phyloP scores from a whole-genome alignment of 2,329 filamentous ascomycete genomes.

The Sclerotinia nivalis region DNA sequence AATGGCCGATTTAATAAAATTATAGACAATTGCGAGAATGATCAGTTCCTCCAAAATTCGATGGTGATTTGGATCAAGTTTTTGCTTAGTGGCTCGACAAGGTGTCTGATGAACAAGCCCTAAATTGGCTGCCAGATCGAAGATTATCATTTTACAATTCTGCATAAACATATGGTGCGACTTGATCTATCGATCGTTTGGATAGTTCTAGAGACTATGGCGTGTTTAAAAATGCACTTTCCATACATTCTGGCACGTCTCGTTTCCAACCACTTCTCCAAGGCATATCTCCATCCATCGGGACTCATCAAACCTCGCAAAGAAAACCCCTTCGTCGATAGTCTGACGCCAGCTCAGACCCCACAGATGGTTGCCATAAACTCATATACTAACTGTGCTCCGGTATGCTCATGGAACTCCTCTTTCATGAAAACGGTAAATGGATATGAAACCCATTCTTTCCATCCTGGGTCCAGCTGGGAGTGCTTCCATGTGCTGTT shows the following conservation, averaged over 20 bases:
- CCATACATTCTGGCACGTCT: neutral
- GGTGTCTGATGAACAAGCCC: neutral
- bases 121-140: neutral
- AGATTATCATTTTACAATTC: neutral
- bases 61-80: neutral
- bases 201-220: neutral
- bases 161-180: neutral
- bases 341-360: too few species aligned
- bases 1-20: neutral
- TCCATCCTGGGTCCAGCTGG: neutral
- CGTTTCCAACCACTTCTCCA: neutral
- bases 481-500: neutral
- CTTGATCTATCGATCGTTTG: neutral
- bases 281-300: neutral
- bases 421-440: neutral
- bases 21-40: neutral
- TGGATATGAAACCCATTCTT: neutral
- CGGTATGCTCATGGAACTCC: neutral
- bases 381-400: neutral
- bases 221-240: neutral
- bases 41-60: neutral
- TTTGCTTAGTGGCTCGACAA: neutral
- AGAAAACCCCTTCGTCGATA: neutral
- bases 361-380: neutral
- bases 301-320: neutral